Evolutionary conservation across 2,329 filamentous ascomycete genomes (phyloP), one percentile per base, ranked within the genome.

Genomic region (Colletotrichum lini): DNA sequence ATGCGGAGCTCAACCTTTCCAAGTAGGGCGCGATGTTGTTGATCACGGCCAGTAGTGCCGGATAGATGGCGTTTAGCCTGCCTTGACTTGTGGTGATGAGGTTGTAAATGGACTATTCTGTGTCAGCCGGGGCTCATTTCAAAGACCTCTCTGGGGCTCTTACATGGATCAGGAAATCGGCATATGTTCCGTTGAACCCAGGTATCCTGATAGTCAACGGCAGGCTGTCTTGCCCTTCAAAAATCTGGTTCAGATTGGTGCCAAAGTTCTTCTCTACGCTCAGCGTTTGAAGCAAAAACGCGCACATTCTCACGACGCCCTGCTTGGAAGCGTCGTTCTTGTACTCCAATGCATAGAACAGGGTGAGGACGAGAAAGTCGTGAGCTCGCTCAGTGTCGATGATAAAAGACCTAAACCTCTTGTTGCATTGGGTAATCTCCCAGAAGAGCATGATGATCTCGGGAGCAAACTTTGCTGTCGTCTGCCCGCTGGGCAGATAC

Each of bases 391-490:
- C 94, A 0, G 96, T 98, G 76, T 99, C 96, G 73, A 98, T 96
- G 77, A 99, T 96, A 81, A 98, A 99, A 1, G 95, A 94, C 42
- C 96, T 89, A 83, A 99, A 99, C 70, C 96, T 90, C 83, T 98
- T 98, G 83, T 99, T 99, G 87, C 96, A 98, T 81, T 99, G 96
- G 5, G 96, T 90, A 47, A 94, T 91, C 84, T 99, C 96, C 96
- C 96, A 99, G 79, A 98, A 98, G 2, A 99, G 87, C 89, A 98
- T 96, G 66, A 98, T 91, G 84, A 97, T 97, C 82, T 99, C 96
- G 2, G 96, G 95, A 0, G 95, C 94, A 87, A 96, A 97, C 78
- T 94, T 94, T 63, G 94, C 86, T 0, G 93, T 89, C 58, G 92
- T 89, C 77, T 97, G 94, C 49, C 92, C 92, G 5, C 95, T 94